A percentile compares a stretch with the other conserved stretches of the same genome.
phyloP scores from a whole-genome alignment of 495 filamentous ascomycete genomes.

The Jackrogersella minutella region DNA sequence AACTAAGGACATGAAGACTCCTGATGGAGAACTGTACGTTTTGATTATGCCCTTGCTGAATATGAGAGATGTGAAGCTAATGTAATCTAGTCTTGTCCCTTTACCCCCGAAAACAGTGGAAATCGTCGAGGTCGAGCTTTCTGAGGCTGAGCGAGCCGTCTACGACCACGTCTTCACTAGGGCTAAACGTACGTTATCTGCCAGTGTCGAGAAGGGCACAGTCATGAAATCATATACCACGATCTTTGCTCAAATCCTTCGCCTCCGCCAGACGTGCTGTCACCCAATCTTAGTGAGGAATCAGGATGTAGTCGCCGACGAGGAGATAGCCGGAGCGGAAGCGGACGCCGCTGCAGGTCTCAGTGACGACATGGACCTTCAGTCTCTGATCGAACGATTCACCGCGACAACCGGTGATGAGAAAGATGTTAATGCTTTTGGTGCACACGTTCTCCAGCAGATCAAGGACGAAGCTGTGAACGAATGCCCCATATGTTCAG shows the following conservation, averaged over 20 bases:
- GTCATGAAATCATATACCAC: constrained; percentile 93
- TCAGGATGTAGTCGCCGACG: constrained; percentile 82
- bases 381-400: constrained; percentile 84
- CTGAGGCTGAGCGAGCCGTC: constrained; percentile 82
- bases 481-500: constrained; percentile 93
- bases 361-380: constrained; percentile 95
- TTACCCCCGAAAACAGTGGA: constrained; percentile 82
- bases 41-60: background rate
- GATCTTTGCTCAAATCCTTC: constrained; percentile 95
- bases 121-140: constrained; percentile 86
- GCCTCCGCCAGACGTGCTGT: constrained; percentile 93
- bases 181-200: constrained; percentile 82
- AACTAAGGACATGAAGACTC: constrained; percentile 98
- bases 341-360: constrained; percentile 80
- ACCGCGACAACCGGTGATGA: constrained; percentile 71
- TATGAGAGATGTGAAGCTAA: constrained; percentile 13
- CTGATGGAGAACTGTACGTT: constrained; percentile 73
- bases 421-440: constrained; percentile 74
- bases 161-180: constrained; percentile 87
- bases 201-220: constrained; percentile 89
- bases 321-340: constrained; percentile 82
- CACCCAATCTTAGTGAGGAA: constrained; percentile 90
- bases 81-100: constrained; percentile 67
- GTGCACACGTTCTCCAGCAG: constrained; percentile 84
- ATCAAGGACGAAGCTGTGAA: constrained; percentile 87